Conservation (phyloP, 305 asterid species). For the Lippia alba region DNA sequence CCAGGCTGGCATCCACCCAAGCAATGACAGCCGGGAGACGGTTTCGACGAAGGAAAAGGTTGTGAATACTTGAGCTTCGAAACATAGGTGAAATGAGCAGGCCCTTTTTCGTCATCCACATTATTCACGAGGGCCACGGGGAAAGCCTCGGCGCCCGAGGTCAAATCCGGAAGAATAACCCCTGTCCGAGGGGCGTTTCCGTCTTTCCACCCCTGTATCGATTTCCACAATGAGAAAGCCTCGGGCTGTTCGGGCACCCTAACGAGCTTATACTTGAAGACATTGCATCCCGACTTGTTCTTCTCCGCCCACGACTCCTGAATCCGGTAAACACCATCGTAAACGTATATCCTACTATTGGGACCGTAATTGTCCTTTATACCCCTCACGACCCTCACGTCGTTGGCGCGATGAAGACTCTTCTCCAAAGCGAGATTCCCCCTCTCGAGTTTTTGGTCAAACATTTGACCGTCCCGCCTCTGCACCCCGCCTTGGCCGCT, state of each 20-base stretch:
- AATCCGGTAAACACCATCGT: constrained; percentile 79
- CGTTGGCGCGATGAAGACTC: constrained; percentile 70
- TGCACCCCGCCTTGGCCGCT: constrained; percentile 95
- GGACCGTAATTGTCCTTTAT: constrained; percentile 53
- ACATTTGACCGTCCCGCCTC: constrained; percentile 68
- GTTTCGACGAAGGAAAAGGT: constrained; percentile 55
- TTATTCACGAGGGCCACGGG: constrained; percentile 85
- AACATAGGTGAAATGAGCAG: constrained; percentile 79
- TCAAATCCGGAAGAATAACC: constrained; percentile 74
- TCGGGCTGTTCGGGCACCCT: constrained; percentile 84
- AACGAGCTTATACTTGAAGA: constrained; percentile 76
- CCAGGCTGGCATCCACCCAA: constrained; percentile 82
- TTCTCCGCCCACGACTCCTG: constrained; percentile 87
- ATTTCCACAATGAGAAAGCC: constrained; percentile 83
- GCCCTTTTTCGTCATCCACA: constrained; percentile 86
- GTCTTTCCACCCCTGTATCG: constrained; percentile 76
- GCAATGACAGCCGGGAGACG: constrained; percentile 69
- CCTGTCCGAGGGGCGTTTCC: constrained; percentile 69
- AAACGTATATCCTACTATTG: constrained; percentile 72
- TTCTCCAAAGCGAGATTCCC: constrained; percentile 83
- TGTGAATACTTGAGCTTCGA: constrained; percentile 61
- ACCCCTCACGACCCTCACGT: constrained; percentile 85
- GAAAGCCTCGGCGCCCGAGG: constrained; percentile 77
- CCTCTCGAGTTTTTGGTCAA: constrained; percentile 80
- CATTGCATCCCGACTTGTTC: constrained; percentile 67